Evolutionary conservation across 78 protist genomes (phyloP).

Genomic region (Emiliania huxleyi): DNA sequence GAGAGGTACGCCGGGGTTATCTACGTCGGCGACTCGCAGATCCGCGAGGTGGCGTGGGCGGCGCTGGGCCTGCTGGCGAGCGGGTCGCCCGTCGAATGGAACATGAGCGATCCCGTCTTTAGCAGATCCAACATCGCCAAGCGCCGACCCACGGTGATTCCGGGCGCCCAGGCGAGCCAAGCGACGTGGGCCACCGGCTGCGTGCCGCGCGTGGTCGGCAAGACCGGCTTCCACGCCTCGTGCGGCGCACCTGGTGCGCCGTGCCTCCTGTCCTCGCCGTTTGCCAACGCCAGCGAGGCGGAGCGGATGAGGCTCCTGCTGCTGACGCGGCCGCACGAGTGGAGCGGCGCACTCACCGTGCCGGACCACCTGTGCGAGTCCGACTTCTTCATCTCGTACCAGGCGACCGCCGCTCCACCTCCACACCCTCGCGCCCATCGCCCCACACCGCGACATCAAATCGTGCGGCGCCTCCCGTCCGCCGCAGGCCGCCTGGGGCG

Average conservation of each 20-base stretch:
- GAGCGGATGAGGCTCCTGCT: background rate
- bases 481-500: background rate
- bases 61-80: background rate
- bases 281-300: background rate
- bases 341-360: background rate
- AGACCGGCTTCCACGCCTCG: too few species aligned
- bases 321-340: background rate
- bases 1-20: background rate
- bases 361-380: background rate
- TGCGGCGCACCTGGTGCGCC: background rate
- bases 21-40: slow-evolving; percentile 9
- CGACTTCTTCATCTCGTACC: background rate
- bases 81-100: background rate
- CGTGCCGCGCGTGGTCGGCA: too few species aligned
- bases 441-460: too few species aligned
- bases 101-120: background rate
- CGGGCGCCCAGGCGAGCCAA: too few species aligned
- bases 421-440: too few species aligned
- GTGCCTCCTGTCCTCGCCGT: background rate
- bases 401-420: too few species aligned
- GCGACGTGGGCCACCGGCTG: background rate
- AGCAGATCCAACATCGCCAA: too few species aligned
- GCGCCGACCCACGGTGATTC: too few species aligned
- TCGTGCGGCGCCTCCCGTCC: too few species aligned
- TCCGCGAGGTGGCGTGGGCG: background rate